Base-by-base conservation (phyloP, 257 asterid genomes). In the Solanum medicagineum region DNA sequence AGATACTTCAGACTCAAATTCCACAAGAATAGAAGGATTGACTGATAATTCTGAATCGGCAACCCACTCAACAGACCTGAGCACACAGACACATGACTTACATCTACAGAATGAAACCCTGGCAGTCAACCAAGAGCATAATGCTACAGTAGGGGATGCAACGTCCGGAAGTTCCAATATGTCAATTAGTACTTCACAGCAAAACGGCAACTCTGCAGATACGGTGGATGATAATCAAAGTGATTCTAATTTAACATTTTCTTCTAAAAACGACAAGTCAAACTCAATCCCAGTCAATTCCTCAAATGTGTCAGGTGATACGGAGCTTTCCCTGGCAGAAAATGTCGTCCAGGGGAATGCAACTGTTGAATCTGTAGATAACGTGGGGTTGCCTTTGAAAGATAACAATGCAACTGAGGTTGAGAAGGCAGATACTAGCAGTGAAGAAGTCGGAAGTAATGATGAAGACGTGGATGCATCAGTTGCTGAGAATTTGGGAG, bases 401-500 rank as follows among this genome's bases (percentile, higher is more conserved):
- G 83, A 83, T 62, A 85, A 81, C 26, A 87, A 83, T 57, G 89
- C 88, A 57, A 62, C 86, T 8, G 90, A 87, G 81, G 86, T 60
- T 77, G 63, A 51, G 83, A 77, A 77, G 65, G 24, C 26, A 9
- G 83, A 77, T 16, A 51, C 65, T 16, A 9, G 16, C 29, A 40
- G 24, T 36, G 91, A 86, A 86, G 87, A 86, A 83, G 83, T 89
- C 24, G 93, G 88, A 63, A 63, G 59, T 32, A 66, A 80, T 84
- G 93, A 90, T 73, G 95, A 89, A 74, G 86, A 12, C 56, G 84
- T 15, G 79, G 93, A 88, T 51, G 55, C 84, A 12, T 70, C 80
- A 22, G 62, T 32, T 81, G 84, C 83, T n/a, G 92, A 88, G 90
- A 90, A 88, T 83, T 70, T 86, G 17, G 93, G 87, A 80, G 97